Evolutionary conservation across 805 yeast species (phyloP).

Genomic region (Lipomyces oligophaga): DNA sequence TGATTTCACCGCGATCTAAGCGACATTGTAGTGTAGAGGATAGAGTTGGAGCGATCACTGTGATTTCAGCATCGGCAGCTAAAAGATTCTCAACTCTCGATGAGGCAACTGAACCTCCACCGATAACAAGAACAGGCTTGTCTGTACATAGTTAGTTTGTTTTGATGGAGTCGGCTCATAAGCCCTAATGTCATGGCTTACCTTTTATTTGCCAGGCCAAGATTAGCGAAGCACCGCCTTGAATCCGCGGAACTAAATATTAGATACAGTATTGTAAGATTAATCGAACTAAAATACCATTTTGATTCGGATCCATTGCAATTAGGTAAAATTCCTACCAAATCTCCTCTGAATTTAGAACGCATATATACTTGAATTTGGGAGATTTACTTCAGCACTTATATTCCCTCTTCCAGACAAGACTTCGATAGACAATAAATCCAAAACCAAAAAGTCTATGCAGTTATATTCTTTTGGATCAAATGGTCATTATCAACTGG

Average conservation of each 20-base stretch:
- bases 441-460: no score
- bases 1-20: conserved; percentile 39
- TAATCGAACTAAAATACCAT: background rate
- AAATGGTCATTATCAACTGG: conserved; percentile 19
- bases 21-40: conserved; percentile 38
- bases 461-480: conserved; percentile 22
- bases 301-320: background rate
- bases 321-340: background rate
- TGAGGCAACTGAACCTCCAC: conserved; percentile 67
- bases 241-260: conserved; percentile 3
- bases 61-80: conserved; percentile 65
- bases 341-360: no score
- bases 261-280: background rate
- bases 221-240: conserved; percentile 51
- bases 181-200: conserved; percentile 36
- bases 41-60: conserved; percentile 53
- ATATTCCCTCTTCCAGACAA: no score
- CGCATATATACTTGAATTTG: no score
- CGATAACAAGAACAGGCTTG: conserved; percentile 10
- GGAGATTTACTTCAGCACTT: no score
- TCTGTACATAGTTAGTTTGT: background rate
- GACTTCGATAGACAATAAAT: no score
- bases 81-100: conserved; percentile 64
- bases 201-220: conserved; percentile 72
- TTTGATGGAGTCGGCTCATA: background rate